Evolutionary conservation across 1,284 basidiomycete species (phyloP).

Genomic region (Salmacisia buchloeana): DNA sequence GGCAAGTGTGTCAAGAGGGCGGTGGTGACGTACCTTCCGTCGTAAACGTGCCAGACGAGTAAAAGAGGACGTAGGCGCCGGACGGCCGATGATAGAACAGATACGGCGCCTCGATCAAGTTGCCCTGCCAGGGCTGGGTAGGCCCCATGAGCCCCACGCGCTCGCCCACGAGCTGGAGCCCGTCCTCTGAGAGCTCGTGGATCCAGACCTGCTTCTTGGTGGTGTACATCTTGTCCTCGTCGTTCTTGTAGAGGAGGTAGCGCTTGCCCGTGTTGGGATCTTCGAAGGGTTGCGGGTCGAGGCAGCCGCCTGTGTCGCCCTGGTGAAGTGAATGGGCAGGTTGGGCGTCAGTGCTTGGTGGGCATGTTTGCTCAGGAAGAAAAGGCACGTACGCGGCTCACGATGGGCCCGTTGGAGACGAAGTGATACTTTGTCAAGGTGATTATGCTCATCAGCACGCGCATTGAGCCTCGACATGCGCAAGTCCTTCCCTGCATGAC

Average conservation of each 20-base stretch:
- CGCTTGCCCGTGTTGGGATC: slow-evolving; percentile 26
- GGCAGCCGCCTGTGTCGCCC: slow-evolving; percentile 27
- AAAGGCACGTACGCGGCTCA: slow-evolving; percentile 20
- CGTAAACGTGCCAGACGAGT: slow-evolving; percentile 31
- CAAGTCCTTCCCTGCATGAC: neutral
- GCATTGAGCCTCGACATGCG: too few relatives aligned
- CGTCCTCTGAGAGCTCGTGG: slow-evolving; percentile 31
- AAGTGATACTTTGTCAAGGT: slow-evolving; percentile 16
- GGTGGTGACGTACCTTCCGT: slow-evolving; percentile 17
- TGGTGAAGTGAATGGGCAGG: neutral
- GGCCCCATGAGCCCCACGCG: slow-evolving; percentile 28
- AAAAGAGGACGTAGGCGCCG: slow-evolving; percentile 37
- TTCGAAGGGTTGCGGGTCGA: slow-evolving; percentile 38
- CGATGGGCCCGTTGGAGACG: slow-evolving; percentile 28
- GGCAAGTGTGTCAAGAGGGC: too few relatives aligned
- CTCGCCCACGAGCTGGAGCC: slow-evolving; percentile 26
- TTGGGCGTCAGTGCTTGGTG: neutral
- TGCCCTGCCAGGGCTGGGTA: slow-evolving; percentile 22
- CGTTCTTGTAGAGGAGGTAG: slow-evolving; percentile 33
- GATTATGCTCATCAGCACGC: too few relatives aligned
- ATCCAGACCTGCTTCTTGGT: slow-evolving; percentile 33
- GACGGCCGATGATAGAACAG: slow-evolving; percentile 24
- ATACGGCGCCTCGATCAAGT: slow-evolving; percentile 36
- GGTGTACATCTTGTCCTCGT: slow-evolving; percentile 28
- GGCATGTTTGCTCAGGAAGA: neutral